Evolutionary conservation across 1,139 yeast genomes (phyloP).

Genomic region (Chernovozyma aurita): DNA sequence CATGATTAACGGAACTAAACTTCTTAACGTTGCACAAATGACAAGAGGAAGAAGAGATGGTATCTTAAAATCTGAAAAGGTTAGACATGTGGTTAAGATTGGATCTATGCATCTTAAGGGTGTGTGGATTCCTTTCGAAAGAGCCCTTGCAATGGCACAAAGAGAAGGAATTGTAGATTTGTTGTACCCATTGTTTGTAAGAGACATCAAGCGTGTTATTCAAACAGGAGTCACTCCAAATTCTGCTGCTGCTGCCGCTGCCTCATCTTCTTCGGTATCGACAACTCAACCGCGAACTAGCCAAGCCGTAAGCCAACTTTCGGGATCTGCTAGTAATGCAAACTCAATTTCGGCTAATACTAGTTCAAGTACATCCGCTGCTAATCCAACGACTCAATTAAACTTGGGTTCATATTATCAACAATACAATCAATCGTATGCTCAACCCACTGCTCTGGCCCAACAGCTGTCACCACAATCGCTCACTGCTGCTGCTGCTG

Average conservation of each 20-base stretch:
- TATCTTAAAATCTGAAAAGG: constrained; percentile 75
- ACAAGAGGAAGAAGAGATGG: constrained; percentile 57
- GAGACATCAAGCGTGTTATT: constrained; percentile 73
- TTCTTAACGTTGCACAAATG: constrained; percentile 53
- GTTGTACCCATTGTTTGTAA: constrained; percentile 82
- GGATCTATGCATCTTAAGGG: constrained; percentile 98
- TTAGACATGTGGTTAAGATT: constrained; percentile 87
- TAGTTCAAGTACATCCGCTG: constrained; percentile 11
- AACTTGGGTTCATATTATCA: constrained; percentile 20
- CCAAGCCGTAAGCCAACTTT: no score
- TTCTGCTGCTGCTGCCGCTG: constrained; percentile 11
- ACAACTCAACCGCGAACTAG: no score
- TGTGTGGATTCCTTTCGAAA: constrained; percentile 95
- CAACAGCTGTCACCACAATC: constrained; percentile 14
- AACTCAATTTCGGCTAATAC: no score
- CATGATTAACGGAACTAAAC: constrained; percentile 92
- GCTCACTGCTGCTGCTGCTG: constrained; percentile 10
- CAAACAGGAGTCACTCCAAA: constrained; percentile 48
- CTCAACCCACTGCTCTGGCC: constrained; percentile 8
- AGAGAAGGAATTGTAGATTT: constrained; percentile 83
- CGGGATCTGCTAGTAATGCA: no score
- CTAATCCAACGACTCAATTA: constrained; percentile 7
- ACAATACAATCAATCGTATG: constrained; percentile 18
- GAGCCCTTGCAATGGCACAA: constrained; percentile 89
- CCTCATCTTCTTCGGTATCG: constrained; percentile 8